Percentiles rank a stretch among this genome's conserved stretches.
phyloP scores from a whole-genome alignment of 164 flowering plant species.

The Amborella trichopoda region DNA sequence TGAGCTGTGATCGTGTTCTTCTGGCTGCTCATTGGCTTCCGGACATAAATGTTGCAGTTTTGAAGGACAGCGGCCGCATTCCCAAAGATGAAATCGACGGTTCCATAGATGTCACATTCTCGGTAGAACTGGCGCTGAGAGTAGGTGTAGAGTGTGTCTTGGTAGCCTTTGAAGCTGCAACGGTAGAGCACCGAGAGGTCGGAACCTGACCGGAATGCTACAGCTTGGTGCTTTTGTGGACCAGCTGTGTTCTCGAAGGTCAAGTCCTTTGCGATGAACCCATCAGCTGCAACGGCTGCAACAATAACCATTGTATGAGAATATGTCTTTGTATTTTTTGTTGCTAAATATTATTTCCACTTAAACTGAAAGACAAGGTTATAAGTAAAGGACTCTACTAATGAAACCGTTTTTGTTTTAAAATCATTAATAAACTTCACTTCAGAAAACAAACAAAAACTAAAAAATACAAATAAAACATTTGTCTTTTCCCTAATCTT shows the following conservation, averaged over 20 bases:
- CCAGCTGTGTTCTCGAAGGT: slow-evolving; percentile 51
- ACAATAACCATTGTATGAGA: no score
- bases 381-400: no score
- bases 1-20: slow-evolving; percentile 73
- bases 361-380: no score
- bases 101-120: no score
- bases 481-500: no score
- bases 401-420: no score
- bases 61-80: slow-evolving; percentile 62
- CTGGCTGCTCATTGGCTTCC: slow-evolving; percentile 49
- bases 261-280: slow-evolving; percentile 43
- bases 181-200: slow-evolving; percentile 31
- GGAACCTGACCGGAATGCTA: slow-evolving; percentile 36
- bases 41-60: slow-evolving; percentile 46
- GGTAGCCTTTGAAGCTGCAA: slow-evolving; percentile 29
- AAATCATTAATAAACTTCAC: no score
- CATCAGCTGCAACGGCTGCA: slow-evolving; percentile 33
- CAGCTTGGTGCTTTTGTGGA: slow-evolving; percentile 43
- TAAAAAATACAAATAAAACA: no score
- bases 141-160: no score
- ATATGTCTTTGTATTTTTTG: no score
- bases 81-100: slow-evolving; percentile 88
- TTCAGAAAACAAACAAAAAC: no score
- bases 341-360: no score
- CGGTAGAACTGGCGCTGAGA: slow-evolving; percentile 69